These are phyloP conservation scores for Nemania sp. DNA, from an alignment of 2,329 filamentous ascomycete genomes.

Conservation along the genomic window DNA sequence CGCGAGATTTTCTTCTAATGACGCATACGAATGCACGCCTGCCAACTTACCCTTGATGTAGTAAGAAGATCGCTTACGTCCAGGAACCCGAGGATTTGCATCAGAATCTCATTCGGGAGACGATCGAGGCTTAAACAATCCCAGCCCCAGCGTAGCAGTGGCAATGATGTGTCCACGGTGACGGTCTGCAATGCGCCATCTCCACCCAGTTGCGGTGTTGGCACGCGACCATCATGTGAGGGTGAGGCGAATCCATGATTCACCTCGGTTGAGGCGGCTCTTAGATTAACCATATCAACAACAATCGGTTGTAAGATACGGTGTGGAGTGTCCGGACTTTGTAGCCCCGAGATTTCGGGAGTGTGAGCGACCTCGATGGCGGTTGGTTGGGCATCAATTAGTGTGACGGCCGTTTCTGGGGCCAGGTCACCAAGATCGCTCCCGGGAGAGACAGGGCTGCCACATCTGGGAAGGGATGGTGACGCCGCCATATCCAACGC, in stretches of 20 bases:
- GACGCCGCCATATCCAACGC: conserved; percentile 36
- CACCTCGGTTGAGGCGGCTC: conserved; percentile 31
- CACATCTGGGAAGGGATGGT: conserved; percentile 42
- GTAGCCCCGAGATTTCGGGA: conserved; percentile 30
- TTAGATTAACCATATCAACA: conserved; percentile 11
- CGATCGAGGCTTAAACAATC: conserved; percentile 51
- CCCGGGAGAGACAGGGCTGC: conserved; percentile 44
- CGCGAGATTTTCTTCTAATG: conserved; percentile 7
- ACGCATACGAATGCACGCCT: conserved; percentile 6
- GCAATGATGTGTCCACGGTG: conserved; percentile 33
- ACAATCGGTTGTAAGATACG: neutral
- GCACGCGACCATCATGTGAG: conserved; percentile 30
- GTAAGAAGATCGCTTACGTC: conserved; percentile 69
- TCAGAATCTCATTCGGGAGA: conserved; percentile 68
- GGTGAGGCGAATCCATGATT: conserved; percentile 30
- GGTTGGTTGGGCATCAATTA: conserved; percentile 50
- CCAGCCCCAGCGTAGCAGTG: conserved; percentile 44
- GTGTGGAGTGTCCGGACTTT: conserved; percentile 22
- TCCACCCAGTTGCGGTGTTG: conserved; percentile 33
- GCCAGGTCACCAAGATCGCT: conserved; percentile 41
- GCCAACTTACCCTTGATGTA: conserved; percentile 65
- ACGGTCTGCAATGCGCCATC: conserved; percentile 39
- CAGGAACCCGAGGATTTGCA: conserved; percentile 66
- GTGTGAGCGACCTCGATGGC: conserved; percentile 28
- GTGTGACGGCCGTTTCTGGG: conserved; percentile 44